These are phyloP conservation scores for Verticillium zaregamsianum DNA, from an alignment of 2,329 filamentous ascomycete genomes.

Conservation along the genomic window DNA sequence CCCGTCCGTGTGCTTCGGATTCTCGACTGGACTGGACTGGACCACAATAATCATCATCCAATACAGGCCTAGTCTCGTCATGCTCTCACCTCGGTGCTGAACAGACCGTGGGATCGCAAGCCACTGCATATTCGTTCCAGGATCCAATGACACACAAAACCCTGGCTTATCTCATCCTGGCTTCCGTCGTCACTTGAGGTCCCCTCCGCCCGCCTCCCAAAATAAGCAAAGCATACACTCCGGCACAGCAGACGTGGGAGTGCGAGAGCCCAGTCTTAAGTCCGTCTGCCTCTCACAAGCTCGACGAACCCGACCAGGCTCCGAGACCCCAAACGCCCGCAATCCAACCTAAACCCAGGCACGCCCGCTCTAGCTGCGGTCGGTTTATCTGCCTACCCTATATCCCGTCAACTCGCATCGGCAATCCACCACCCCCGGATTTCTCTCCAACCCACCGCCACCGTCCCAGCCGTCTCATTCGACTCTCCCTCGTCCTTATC, in stretches of 20 bases:
- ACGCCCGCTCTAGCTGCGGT: constrained; percentile 9
- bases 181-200: constrained; percentile 47
- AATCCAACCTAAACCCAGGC: constrained; percentile 6
- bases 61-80: neutral
- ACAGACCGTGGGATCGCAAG: constrained; percentile 1
- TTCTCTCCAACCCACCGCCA: neutral
- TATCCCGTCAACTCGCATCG: neutral
- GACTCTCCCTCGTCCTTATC: neutral
- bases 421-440: neutral
- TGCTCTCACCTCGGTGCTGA: neutral
- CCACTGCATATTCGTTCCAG: constrained; percentile 5
- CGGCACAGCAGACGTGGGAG: neutral
- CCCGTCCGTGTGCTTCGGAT: neutral
- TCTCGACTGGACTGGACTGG: neutral
- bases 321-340: constrained; percentile 10
- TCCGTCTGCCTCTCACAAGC: constrained; percentile 7
- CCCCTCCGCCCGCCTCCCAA: constrained; percentile 7
- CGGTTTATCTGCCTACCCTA: constrained; percentile 9
- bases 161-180: constrained; percentile 53
- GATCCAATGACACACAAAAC: constrained; percentile 54
- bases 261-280: constrained; percentile 8
- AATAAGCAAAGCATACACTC: neutral
- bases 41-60: neutral
- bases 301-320: constrained; percentile 1
- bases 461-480: neutral